Evolutionary conservation across 179 eudicot genomes (phyloP), one percentile per base, ranked within the genome.

Genomic region (Silene vulgaris): DNA sequence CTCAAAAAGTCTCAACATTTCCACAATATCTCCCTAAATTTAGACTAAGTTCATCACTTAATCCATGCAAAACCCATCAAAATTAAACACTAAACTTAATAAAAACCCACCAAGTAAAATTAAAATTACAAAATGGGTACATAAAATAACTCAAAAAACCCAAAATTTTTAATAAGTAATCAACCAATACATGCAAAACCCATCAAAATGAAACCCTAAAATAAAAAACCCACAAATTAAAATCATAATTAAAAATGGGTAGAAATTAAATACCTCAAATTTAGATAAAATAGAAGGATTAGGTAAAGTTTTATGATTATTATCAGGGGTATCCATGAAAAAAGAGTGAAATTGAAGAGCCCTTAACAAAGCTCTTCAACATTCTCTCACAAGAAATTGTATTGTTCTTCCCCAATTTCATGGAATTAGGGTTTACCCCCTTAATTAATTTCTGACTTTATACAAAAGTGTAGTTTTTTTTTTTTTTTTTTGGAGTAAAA

Each of bases 321-420:
- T 81, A 66, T 78, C 79, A 13, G 84, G 84, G 0, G 79, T 82
- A 67, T 82, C 84, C 81, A 82, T 82, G 40, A 62, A 52, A n/a
- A 12, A 29, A 59, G 54, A 71, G 54, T 64, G 54, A 23, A 35
- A 37, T 52, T 73, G 73, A 73, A 64, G 72, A 74, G 72, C 76
- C 69, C 21, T 8, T 68, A 14, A 71, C n/a, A 70, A 52, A 78
- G 69, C 81, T 78, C 78, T 65, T 75, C 84, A 52, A 75, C 84
- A 77, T 77, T 77, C 83, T 73, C 72, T 65, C 9, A 60, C 78
- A 28, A 56, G 13, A 29, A 37, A 19, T 9, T 74, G 17, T 70
- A 64, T 62, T 76, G 52, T 67, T 77, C 77, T 68, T 21, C 67
- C 66, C 43, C 56, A 73, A 68, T 69, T 20, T 65, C 65, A 80